These are phyloP conservation scores for Clarireedia monteithiana DNA, from an alignment of 2,329 filamentous ascomycete species.

Conservation along the genomic window DNA sequence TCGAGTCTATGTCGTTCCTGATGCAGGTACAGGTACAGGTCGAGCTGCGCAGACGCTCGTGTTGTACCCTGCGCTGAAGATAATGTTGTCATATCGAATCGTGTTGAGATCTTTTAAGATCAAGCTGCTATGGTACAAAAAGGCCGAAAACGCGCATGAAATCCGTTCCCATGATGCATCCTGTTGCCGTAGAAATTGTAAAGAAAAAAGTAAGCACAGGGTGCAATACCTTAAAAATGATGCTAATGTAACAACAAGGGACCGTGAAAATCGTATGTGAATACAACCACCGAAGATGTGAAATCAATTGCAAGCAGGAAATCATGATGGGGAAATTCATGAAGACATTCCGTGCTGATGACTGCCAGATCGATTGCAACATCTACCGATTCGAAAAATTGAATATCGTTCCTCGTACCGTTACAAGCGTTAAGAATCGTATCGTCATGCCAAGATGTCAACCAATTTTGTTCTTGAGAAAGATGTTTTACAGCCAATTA, in stretches of 20 bases:
- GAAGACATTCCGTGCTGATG: slow-evolving; percentile 3
- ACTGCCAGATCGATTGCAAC: slow-evolving; percentile 13
- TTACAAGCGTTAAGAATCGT: slow-evolving; percentile 31
- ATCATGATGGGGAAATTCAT: neutral
- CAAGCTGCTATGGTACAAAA: slow-evolving; percentile 29
- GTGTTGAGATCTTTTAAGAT: slow-evolving; percentile 26
- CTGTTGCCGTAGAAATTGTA: slow-evolving; percentile 21
- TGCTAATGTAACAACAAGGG: slow-evolving; percentile 30
- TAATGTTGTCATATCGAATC: slow-evolving; percentile 23
- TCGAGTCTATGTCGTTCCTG: slow-evolving; percentile 22
- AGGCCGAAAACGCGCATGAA: slow-evolving; percentile 20
- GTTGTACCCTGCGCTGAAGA: slow-evolving; percentile 27
- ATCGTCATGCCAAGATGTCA: slow-evolving; percentile 24
- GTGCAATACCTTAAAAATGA: slow-evolving; percentile 17
- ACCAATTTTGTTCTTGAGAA: slow-evolving; percentile 4
- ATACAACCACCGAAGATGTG: slow-evolving; percentile 25
- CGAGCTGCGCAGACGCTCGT: slow-evolving; percentile 28
- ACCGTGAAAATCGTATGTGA: slow-evolving; percentile 30
- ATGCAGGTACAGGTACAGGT: slow-evolving; percentile 28
- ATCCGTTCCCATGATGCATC: slow-evolving; percentile 24
- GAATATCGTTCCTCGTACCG: slow-evolving; percentile 29
- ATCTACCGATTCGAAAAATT: slow-evolving; percentile 23
- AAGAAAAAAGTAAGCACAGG: slow-evolving; percentile 17
- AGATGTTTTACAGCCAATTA: slow-evolving; percentile 26
- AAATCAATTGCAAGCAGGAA: neutral